A percentile compares a stretch with the other conserved stretches of the same genome.
Evolutionary conservation across 495 filamentous ascomycete genomes (phyloP).

Genomic region (Aspergillus haitiensis): DNA sequence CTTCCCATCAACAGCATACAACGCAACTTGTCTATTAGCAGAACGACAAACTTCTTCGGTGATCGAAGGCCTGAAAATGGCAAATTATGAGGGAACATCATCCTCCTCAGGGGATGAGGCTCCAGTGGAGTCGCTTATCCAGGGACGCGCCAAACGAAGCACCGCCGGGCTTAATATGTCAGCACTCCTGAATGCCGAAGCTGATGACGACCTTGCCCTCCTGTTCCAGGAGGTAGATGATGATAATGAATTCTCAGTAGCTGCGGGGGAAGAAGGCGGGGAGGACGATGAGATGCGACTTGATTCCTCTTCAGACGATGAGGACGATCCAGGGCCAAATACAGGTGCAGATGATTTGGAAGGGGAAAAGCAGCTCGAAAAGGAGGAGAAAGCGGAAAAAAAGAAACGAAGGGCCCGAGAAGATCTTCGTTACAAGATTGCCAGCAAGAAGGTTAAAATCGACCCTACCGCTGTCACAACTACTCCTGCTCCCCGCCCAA

Average conservation of each 20-base stretch:
- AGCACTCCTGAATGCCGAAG: constrained; percentile 72
- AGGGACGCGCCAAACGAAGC: constrained; percentile 73
- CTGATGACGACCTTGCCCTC: constrained; percentile 74
- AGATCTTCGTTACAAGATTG: constrained; percentile 49
- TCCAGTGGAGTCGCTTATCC: constrained; percentile 72
- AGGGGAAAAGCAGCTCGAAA: constrained; percentile 66
- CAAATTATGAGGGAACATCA: constrained; percentile 33
- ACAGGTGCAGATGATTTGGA: constrained; percentile 57
- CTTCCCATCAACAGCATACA: too few relatives aligned
- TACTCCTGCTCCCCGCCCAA: constrained; percentile 59
- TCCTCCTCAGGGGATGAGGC: constrained; percentile 41
- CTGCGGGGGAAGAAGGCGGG: constrained; percentile 62
- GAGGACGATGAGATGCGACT: constrained; percentile 74
- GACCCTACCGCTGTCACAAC: constrained; percentile 56
- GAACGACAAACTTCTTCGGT: too few relatives aligned
- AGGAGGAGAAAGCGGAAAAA: constrained; percentile 52
- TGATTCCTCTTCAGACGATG: constrained; percentile 80
- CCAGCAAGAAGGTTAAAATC: constrained; percentile 64
- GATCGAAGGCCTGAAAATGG: constrained; percentile 23
- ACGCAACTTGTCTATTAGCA: too few relatives aligned
- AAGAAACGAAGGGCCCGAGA: constrained; percentile 76
- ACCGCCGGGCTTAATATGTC: constrained; percentile 87
- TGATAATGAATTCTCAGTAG: constrained; percentile 74
- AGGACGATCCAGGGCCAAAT: constrained; percentile 68
- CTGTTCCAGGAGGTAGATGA: constrained; percentile 85